Base-by-base conservation (phyloP, 75 land plant genomes). In the Sequoia sempervirens region DNA sequence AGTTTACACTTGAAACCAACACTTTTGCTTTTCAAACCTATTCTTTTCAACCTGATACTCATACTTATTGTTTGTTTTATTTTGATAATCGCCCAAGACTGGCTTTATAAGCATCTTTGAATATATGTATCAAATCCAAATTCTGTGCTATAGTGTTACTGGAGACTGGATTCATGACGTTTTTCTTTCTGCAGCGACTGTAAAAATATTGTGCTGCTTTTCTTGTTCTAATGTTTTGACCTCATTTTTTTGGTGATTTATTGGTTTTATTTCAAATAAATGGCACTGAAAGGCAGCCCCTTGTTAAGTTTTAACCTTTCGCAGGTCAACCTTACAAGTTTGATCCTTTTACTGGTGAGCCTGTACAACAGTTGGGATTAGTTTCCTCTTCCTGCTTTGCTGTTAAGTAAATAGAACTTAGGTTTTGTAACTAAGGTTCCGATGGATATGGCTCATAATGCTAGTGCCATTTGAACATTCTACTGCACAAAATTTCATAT, bases 341-440 rank as follows among this genome's bases (percentile, higher is more conserved):
- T 79, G 86, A 85, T 80, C 89, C 89, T 36, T 88, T 88, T 47
- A 88, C 89, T 61, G 89, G 86, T 14, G 86, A 88, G 47, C 86
- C 84, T 2, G 53, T 88, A 46, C 70, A 79, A 28, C 86, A 36
- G 40, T 46, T n/a, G 11, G 79, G 79, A 7, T 23, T 47, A 75
- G 0, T 75, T n/a, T 9, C 46, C 1, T 75, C 79, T 23, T 75
- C 46, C 47, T 46, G 23, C 7, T 40, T 75, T 40, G 23, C 47
- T 75, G 79, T 45, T n/a, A 75, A 75, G 79, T 75, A 37, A 18
- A 73, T 36, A 34, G 38, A 38, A 37, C 13, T 36, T 73, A 73
- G 13, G 75, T 26, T 72, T 72, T 36, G 38, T 72, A 13, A 72
- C 13, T 72, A 3, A 70, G 15, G 37, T n/a, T n/a, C 74, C 17